Evolutionary conservation across 352 stramenopile species (phyloP).

Genomic region (Elongisporangium prolatum): DNA sequence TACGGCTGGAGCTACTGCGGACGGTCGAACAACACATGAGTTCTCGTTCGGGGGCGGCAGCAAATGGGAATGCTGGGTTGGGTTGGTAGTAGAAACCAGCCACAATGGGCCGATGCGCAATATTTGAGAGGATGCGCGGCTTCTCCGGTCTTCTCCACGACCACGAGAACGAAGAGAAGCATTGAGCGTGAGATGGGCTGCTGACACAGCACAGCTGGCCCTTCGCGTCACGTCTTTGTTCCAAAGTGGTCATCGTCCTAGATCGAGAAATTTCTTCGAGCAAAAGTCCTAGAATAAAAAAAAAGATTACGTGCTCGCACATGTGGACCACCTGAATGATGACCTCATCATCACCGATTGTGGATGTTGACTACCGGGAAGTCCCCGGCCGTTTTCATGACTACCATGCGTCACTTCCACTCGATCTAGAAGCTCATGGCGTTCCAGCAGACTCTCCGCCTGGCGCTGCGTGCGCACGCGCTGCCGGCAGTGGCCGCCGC

Average conservation of each 20-base stretch:
- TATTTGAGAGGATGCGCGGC: background rate
- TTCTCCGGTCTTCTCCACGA: background rate
- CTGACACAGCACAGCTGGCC: background rate
- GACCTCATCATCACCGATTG: background rate
- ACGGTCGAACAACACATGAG: background rate
- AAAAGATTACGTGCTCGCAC: background rate
- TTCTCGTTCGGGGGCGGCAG: background rate
- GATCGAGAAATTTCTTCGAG: background rate
- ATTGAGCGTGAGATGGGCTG: background rate
- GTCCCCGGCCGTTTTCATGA: background rate
- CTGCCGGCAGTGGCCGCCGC: constrained; percentile 21
- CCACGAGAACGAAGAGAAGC: background rate
- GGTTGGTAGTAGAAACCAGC: background rate
- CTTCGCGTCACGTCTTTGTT: background rate
- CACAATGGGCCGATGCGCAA: background rate
- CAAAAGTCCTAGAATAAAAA: background rate
- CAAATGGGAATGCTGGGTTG: background rate
- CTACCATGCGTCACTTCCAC: constrained; percentile 2
- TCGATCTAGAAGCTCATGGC: constrained; percentile 1
- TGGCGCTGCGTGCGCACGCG: constrained; percentile 11
- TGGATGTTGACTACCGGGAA: background rate
- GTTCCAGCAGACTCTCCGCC: constrained; percentile 11
- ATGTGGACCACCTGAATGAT: constrained; percentile 2
- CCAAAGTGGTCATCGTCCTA: background rate
- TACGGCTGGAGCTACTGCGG: constrained; percentile 7